Conservation (phyloP, 805 yeast genomes). For the Hanseniaspora thailandica region DNA sequence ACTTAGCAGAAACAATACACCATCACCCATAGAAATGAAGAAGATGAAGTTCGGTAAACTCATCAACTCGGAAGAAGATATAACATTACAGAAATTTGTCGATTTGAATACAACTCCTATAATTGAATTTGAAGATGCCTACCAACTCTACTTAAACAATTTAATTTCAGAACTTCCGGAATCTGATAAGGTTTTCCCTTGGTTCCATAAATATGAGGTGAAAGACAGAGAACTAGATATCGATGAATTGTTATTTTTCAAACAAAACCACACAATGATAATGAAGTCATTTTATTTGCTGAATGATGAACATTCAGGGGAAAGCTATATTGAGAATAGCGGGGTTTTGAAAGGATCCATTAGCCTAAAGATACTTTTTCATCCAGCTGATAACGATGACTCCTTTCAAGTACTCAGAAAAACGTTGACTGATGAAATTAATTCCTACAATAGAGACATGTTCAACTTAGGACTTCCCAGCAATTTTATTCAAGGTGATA, state of each 20-base stretch:
- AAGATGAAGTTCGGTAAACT: constrained; percentile 4
- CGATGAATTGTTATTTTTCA: not conserved
- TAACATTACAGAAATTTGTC: not conserved
- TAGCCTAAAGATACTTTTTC: not conserved
- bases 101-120: not conserved
- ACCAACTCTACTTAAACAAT: not conserved
- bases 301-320: not conserved
- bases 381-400: not conserved
- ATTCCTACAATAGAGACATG: constrained; percentile 2
- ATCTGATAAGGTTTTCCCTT: constrained; percentile 66
- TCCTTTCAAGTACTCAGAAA: not conserved
- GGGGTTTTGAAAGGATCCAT: constrained; percentile 12
- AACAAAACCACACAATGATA: constrained; percentile 1
- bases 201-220: constrained; percentile 53
- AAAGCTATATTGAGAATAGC: constrained; percentile 8
- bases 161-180: constrained; percentile 39
- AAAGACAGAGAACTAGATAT: not conserved
- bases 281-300: constrained; percentile 1
- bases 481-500: not conserved
- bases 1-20: constrained; percentile 5
- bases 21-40: constrained; percentile 1
- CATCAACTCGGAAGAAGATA: not conserved
- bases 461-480: not conserved
- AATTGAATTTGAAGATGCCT: constrained; percentile 8
- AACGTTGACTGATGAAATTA: not conserved